Percentiles rank a stretch among this genome's conserved stretches.
These are phyloP conservation scores for Epichloe aotearoae DNA, from an alignment of 2,329 filamentous ascomycete genomes.

Conservation along the genomic window DNA sequence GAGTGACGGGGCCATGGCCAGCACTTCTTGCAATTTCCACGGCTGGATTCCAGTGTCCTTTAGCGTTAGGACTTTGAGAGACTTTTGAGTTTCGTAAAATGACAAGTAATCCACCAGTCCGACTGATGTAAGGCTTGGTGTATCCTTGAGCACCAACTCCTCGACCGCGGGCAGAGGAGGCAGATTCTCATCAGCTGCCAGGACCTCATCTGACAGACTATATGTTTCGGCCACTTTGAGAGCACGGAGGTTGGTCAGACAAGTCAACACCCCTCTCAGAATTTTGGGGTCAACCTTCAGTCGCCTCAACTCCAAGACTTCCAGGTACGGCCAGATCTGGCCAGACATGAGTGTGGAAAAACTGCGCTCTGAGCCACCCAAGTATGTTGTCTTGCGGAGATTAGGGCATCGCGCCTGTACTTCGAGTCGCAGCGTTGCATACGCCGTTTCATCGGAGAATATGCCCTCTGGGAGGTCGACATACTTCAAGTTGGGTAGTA, in stretches of 20 bases:
- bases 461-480: slow-evolving; percentile 84
- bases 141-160: slow-evolving; percentile 59
- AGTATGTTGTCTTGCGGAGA: slow-evolving; percentile 81
- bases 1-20: slow-evolving; percentile 44
- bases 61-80: slow-evolving; percentile 56
- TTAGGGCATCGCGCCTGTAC: slow-evolving; percentile 72
- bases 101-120: slow-evolving; percentile 60
- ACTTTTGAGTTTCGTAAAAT: slow-evolving; percentile 41
- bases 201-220: slow-evolving; percentile 65
- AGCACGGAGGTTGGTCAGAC: slow-evolving; percentile 54
- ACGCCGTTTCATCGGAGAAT: slow-evolving; percentile 66
- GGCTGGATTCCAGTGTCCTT: slow-evolving; percentile 58
- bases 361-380: slow-evolving; percentile 62
- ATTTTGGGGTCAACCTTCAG: slow-evolving; percentile 57
- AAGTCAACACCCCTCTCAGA: slow-evolving; percentile 57
- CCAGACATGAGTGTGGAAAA: slow-evolving; percentile 56
- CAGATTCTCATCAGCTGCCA: slow-evolving; percentile 50
- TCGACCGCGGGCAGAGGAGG: slow-evolving; percentile 63
- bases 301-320: slow-evolving; percentile 57
- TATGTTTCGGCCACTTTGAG: slow-evolving; percentile 60
- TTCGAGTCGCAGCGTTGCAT: slow-evolving; percentile 66
- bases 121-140: slow-evolving; percentile 55
- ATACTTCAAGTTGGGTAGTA: slow-evolving; percentile 73
- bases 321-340: slow-evolving; percentile 54
- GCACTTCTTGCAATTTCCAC: slow-evolving; percentile 44